Percentiles rank a stretch among this genome's conserved stretches.
These are phyloP conservation scores for Leccinum truebloodii DNA, from an alignment of 768 basidiomycete species.

Conservation along the genomic window DNA sequence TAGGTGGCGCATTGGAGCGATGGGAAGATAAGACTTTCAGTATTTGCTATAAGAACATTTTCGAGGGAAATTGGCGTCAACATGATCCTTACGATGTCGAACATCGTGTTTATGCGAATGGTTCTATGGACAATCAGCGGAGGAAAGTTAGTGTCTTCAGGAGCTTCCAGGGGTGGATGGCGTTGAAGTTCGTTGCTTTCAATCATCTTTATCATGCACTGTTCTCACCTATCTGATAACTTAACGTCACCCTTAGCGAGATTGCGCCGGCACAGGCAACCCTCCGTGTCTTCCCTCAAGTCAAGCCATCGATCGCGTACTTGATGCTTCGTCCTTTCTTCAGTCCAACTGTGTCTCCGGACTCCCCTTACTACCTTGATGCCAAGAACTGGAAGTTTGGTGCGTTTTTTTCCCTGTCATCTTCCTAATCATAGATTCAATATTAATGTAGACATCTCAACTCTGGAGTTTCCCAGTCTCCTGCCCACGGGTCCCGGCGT, in stretches of 20 bases:
- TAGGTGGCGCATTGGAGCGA: slow-evolving; percentile 73
- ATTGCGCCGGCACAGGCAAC: slow-evolving; percentile 56
- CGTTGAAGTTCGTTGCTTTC: slow-evolving; percentile 50
- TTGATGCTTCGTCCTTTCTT: slow-evolving; percentile 56
- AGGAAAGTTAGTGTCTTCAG: slow-evolving; percentile 57
- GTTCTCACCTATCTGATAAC: background rate
- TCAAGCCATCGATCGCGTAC: slow-evolving; percentile 60
- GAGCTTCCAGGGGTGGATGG: slow-evolving; percentile 76
- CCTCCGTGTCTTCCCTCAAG: slow-evolving; percentile 62
- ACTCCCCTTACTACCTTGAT: slow-evolving; percentile 44
- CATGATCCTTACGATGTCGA: slow-evolving; percentile 53
- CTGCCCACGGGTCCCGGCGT: too few relatives aligned
- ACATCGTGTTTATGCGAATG: slow-evolving; percentile 59
- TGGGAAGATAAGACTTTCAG: slow-evolving; percentile 66
- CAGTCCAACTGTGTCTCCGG: slow-evolving; percentile 43
- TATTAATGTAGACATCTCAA: slow-evolving; percentile 41
- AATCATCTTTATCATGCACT: background rate
- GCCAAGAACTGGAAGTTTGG: slow-evolving; percentile 58
- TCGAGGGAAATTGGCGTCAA: slow-evolving; percentile 58
- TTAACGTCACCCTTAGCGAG: slow-evolving; percentile 39
- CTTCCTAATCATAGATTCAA: slow-evolving; percentile 21
- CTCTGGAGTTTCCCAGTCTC: slow-evolving; percentile 38
- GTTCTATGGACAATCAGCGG: slow-evolving; percentile 27
- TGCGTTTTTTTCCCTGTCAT: slow-evolving; percentile 14
- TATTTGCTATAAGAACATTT: slow-evolving; percentile 59